Percentiles rank a stretch among this genome's conserved stretches.
Conservation (phyloP, 1,284 basidiomycete genomes). For the Cryptococcus sp. region DNA sequence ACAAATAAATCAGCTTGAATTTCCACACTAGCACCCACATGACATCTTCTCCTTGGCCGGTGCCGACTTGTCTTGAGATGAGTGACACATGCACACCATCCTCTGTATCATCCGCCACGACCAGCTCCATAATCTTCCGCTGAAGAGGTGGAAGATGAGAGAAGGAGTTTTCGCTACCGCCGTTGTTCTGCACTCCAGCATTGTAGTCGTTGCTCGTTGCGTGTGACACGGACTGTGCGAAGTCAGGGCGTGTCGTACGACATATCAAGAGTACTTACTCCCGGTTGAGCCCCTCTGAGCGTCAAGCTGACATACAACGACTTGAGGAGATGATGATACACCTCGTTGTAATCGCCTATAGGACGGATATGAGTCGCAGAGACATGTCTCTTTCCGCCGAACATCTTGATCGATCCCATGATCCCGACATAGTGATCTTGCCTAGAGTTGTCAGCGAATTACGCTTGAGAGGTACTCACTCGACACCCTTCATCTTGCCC, state of each 20-base stretch:
- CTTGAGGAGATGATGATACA: slow-evolving; percentile 75
- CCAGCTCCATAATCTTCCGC: slow-evolving; percentile 65
- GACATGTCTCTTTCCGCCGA: slow-evolving; percentile 79
- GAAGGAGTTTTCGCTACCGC: slow-evolving; percentile 43
- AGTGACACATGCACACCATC: slow-evolving; percentile 66
- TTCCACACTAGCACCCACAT: slow-evolving; percentile 48
- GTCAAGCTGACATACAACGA: slow-evolving; percentile 58
- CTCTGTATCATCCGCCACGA: slow-evolving; percentile 53
- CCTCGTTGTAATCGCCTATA: slow-evolving; percentile 73
- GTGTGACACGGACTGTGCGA: background rate
- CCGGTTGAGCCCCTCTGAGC: slow-evolving; percentile 42
- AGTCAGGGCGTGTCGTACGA: background rate
- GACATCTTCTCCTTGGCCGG: slow-evolving; percentile 39
- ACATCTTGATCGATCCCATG: slow-evolving; percentile 84
- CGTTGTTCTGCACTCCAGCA: slow-evolving; percentile 20
- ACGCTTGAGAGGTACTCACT: slow-evolving; percentile 44
- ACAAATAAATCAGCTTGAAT: slow-evolving; percentile 3
- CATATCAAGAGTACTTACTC: slow-evolving; percentile 48
- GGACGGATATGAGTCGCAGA: slow-evolving; percentile 72
- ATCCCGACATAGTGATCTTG: slow-evolving; percentile 80
- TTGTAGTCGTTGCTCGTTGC: slow-evolving; percentile 38
- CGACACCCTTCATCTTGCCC: slow-evolving; percentile 56
- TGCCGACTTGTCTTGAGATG: slow-evolving; percentile 55
- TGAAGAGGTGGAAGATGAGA: slow-evolving; percentile 65
- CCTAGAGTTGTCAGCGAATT: slow-evolving; percentile 53